Conservation (phyloP, 805 yeast genomes). For the Nakazawaea siamensis region DNA sequence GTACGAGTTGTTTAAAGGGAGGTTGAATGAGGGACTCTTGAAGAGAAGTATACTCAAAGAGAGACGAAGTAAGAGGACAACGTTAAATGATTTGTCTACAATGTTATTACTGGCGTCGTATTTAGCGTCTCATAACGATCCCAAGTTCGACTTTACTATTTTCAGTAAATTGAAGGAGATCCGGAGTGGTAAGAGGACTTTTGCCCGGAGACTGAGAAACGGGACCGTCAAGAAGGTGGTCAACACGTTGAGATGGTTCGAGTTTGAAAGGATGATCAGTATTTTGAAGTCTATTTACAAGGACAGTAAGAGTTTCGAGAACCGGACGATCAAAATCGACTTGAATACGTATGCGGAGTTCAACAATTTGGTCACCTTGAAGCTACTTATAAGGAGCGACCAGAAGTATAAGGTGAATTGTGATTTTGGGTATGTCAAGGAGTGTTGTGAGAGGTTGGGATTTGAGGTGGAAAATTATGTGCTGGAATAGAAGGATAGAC, state of each 20-base stretch:
- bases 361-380: conserved; percentile 51
- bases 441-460: conserved; percentile 53
- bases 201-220: conserved; percentile 33
- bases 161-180: conserved; percentile 58
- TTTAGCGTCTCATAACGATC: conserved; percentile 71
- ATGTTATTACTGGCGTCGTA: conserved; percentile 76
- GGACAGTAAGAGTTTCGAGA: conserved; percentile 24
- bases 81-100: conserved; percentile 37
- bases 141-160: conserved; percentile 56
- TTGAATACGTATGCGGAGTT: conserved; percentile 47
- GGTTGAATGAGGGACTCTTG: not conserved
- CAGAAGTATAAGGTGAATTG: conserved; percentile 76
- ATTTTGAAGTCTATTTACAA: conserved; percentile 65
- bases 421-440: conserved; percentile 54
- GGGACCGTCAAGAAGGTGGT: conserved; percentile 47
- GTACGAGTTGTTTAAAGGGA: not conserved
- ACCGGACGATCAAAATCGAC: conserved; percentile 14
- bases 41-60: not conserved
- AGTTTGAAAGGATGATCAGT: conserved; percentile 72
- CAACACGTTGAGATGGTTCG: conserved; percentile 60
- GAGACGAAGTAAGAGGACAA: no score
- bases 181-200: conserved; percentile 27
- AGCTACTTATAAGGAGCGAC: conserved; percentile 48
- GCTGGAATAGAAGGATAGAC: no score
- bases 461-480: conserved; percentile 63